Base-by-base conservation (phyloP, 441 rosid species). In the Arabidopsis hybrid region DNA sequence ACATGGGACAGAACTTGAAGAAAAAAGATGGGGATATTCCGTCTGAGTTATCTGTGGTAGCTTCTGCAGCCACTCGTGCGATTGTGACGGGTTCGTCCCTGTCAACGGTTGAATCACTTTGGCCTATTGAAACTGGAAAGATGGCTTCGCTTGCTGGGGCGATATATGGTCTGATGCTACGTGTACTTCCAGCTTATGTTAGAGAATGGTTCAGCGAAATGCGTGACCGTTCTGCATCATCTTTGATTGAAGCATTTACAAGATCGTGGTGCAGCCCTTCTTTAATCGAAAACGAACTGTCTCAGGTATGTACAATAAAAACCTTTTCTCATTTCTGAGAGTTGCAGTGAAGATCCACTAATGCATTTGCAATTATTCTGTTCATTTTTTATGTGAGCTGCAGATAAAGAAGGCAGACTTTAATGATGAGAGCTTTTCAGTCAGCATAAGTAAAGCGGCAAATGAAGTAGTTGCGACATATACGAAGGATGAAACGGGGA, bases 381-480 rank as follows among this genome's bases (percentile, higher is more conserved):
- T 39, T 53, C 31, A 57, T 61, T 78, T 47, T 62, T 65, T 10
- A 29, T 80, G 46, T 76, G 72, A 73, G 21, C 34, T 73, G 88
- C 97, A 95, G 99, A 91, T 95, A 81, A 95, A 92, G 85, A 91
- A 85, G 59, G 92, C 95, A 45, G 83, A 84, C 78, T 88, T 92
- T 66, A 83, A 83, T 35, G 97, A 95, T 83, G 99, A 92, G 72
- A 84, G 88, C 77, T 91, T 92, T 73, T 86, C 93, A 50, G 91
- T 95, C n/a, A 88, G 89, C 73, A 86, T 92, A 62, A 91, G 97
- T 88, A 92, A 92, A 85, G 86, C 98, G 8, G 97, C 97, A 61
- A 92, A 91, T 79, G 99, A 95, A 76, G 93, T 95, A 29, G 96
- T 91, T 73, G 96, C 99, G 69, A 95, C 98, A 58, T 95, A 92